Evolutionary conservation across 176 grass and related monocot genomes (phyloP).

Genomic region (Oryza glumipatula): DNA sequence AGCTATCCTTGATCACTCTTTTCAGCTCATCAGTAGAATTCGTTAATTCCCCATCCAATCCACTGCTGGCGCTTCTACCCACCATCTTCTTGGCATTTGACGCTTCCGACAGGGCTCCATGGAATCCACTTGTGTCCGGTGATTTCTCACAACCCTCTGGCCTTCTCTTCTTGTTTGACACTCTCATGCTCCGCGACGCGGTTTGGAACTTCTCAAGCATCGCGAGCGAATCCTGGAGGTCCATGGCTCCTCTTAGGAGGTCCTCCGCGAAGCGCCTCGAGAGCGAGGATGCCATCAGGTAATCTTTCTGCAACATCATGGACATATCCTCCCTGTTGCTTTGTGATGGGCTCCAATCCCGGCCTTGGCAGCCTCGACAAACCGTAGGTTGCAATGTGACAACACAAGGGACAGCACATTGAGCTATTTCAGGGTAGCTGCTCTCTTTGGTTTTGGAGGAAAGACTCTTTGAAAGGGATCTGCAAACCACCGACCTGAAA

Average conservation of each 20-base stretch:
- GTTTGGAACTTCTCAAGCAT: conserved; percentile 79
- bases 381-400: conserved; percentile 51
- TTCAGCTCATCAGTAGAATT: conserved; percentile 55
- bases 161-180: conserved; percentile 52
- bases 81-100: conserved; percentile 34
- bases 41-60: conserved; percentile 35
- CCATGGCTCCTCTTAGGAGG: conserved; percentile 72
- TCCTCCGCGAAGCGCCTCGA: conserved; percentile 70
- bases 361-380: conserved; percentile 41
- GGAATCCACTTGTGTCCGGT: conserved; percentile 27
- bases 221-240: conserved; percentile 74
- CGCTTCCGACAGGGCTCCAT: conserved; percentile 31
- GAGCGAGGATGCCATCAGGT: conserved; percentile 46
- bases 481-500: conserved; percentile 82
- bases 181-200: conserved; percentile 35
- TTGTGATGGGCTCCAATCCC: conserved; percentile 22
- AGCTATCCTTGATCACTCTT: conserved; percentile 60
- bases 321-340: conserved; percentile 48
- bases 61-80: conserved; percentile 13
- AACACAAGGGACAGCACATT: conserved; percentile 30
- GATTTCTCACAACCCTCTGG: conserved; percentile 34
- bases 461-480: conserved; percentile 76
- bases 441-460: conserved; percentile 50
- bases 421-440: conserved; percentile 35
- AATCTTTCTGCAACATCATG: conserved; percentile 47